These are phyloP conservation scores for Candida railenensis DNA, from an alignment of 805 yeast genomes.

Conservation along the genomic window DNA sequence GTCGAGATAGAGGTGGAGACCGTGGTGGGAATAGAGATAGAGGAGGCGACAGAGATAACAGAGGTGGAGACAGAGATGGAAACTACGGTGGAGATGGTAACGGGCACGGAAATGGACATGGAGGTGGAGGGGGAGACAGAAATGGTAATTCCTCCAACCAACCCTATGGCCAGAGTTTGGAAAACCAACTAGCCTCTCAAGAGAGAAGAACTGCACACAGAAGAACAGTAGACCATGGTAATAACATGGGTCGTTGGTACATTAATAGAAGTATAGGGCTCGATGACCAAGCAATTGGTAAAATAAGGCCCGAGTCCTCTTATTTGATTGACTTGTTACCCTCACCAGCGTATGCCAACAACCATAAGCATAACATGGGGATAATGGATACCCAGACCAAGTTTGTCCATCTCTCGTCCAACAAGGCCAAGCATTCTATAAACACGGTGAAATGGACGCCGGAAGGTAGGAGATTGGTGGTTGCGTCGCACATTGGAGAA, in stretches of 20 bases:
- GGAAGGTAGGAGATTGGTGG: conserved; percentile 86
- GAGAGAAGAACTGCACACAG: conserved; percentile 56
- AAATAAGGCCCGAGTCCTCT: conserved; percentile 66
- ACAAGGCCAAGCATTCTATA: conserved; percentile 88
- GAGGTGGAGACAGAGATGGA: conserved; percentile 1
- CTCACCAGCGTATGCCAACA: conserved; percentile 52
- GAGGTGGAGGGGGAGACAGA: conserved; percentile 17
- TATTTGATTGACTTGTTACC: conserved; percentile 66
- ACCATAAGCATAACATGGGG: conserved; percentile 36
- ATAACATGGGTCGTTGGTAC: conserved; percentile 65
- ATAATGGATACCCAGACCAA: conserved; percentile 69
- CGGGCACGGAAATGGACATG: conserved; percentile 4
- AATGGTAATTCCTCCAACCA: conserved; percentile 6
- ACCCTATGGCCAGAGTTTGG: conserved; percentile 28
- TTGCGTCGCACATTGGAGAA: conserved; percentile 91
- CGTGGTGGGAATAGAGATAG: background rate
- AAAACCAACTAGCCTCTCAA: conserved; percentile 45
- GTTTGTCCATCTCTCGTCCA: conserved; percentile 86
- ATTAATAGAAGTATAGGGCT: conserved; percentile 45
- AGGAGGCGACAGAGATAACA: background rate
- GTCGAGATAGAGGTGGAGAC: too few relatives aligned
- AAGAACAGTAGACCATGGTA: conserved; percentile 77
- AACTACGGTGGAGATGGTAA: conserved; percentile 1
- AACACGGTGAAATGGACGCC: conserved; percentile 96
- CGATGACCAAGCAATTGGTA: conserved; percentile 46